phyloP scores from a whole-genome alignment of 345 rosid species.

The Chamaenerion angustifolium region DNA sequence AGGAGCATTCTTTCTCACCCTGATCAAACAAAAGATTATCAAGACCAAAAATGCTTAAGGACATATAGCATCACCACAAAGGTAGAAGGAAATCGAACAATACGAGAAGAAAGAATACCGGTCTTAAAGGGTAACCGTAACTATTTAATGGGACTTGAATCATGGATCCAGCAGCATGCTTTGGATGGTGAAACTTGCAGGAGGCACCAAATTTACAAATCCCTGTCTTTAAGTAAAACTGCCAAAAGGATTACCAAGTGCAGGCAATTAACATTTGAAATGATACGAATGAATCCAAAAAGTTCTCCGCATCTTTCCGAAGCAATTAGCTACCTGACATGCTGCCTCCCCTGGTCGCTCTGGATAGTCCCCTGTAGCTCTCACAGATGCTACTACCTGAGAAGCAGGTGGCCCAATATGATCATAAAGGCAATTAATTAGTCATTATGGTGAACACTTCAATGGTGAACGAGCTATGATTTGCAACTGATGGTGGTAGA shows the following conservation, averaged over 20 bases:
- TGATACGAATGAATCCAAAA: too few relatives aligned
- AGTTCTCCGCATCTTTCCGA: too few relatives aligned
- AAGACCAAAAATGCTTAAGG: too few relatives aligned
- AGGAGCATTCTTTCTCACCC: slow-evolving; percentile 92
- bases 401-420: slow-evolving; percentile 4
- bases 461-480: too few relatives aligned
- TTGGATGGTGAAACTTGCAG: slow-evolving; percentile 97
- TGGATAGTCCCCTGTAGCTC: slow-evolving; percentile 76
- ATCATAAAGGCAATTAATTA: neutral
- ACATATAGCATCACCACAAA: neutral
- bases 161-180: slow-evolving; percentile 53
- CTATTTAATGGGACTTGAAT: slow-evolving; percentile 48
- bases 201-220: slow-evolving; percentile 93
- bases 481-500: too few relatives aligned
- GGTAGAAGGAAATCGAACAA: slow-evolving; percentile 13
- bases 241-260: slow-evolving; percentile 13
- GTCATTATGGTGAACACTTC: too few relatives aligned
- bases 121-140: slow-evolving; percentile 70
- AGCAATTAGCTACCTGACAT: slow-evolving; percentile 46
- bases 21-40: slow-evolving; percentile 17
- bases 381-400: slow-evolving; percentile 63
- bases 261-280: neutral
- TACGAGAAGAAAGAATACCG: slow-evolving; percentile 21
- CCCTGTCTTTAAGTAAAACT: slow-evolving; percentile 81
- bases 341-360: slow-evolving; percentile 74